Conservation (phyloP, 2,329 filamentous ascomycete genomes). For the Colletotrichum coccodes region DNA sequence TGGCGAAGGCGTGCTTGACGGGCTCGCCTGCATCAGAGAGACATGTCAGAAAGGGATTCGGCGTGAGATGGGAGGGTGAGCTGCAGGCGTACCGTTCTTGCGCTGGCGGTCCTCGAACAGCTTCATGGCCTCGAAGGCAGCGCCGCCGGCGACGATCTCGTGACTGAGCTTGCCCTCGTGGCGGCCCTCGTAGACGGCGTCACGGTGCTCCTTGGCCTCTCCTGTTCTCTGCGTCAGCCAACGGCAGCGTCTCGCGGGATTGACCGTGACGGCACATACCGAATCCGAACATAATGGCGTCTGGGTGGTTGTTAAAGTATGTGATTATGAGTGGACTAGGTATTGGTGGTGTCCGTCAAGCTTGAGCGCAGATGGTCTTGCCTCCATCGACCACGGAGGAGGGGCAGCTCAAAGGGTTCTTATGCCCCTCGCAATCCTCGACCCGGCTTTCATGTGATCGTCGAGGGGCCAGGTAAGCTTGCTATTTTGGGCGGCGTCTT, state of each 20-base stretch:
- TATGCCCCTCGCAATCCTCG: background rate
- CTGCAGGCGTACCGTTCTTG: conserved; percentile 64
- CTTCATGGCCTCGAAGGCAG: conserved; percentile 84
- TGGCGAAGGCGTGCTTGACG: conserved; percentile 79
- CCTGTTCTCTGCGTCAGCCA: conserved; percentile 2
- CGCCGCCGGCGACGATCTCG: conserved; percentile 79
- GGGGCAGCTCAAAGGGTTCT: conserved; percentile 24
- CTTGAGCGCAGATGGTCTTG: too few species aligned
- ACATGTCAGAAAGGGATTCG: background rate
- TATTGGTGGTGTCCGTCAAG: background rate
- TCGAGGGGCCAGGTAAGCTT: conserved; percentile 3
- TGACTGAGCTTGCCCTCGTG: conserved; percentile 57
- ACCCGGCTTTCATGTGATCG: conserved; percentile 25
- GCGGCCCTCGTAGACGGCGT: conserved; percentile 37
- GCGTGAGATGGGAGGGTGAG: background rate
- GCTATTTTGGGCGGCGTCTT: conserved; percentile 4
- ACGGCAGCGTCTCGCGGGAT: background rate
- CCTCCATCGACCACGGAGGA: accelerated
- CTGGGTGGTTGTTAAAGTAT: background rate
- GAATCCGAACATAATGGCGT: conserved; percentile 33
- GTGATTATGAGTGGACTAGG: too few species aligned
- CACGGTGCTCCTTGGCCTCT: conserved; percentile 33
- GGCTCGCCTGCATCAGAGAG: conserved; percentile 64
- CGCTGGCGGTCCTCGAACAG: conserved; percentile 81
- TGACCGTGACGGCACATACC: background rate